Evolutionary conservation across 768 basidiomycete species (phyloP).

Genomic region (Cyclocybe aegerita): DNA sequence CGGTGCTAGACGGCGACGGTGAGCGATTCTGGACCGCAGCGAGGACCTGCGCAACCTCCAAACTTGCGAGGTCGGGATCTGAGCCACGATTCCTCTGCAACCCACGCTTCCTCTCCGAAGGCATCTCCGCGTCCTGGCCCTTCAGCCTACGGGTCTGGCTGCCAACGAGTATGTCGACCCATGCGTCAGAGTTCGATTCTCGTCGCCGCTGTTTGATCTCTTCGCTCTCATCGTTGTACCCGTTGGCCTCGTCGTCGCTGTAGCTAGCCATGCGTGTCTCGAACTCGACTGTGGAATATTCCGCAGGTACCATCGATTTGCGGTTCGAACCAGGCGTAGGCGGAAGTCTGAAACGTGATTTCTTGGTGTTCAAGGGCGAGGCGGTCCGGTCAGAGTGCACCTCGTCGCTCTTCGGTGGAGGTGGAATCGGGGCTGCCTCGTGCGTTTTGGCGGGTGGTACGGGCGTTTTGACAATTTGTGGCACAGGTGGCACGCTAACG

Average conservation of each 20-base stretch:
- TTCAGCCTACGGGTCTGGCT: slow-evolving; percentile 49
- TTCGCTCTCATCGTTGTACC: slow-evolving; percentile 33
- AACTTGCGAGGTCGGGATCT: slow-evolving; percentile 72
- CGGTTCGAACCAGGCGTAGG: slow-evolving; percentile 50
- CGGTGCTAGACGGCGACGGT: slow-evolving; percentile 32
- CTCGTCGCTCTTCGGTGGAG: slow-evolving; percentile 32
- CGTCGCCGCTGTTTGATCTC: slow-evolving; percentile 45
- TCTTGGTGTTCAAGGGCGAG: slow-evolving; percentile 33
- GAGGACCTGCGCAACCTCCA: slow-evolving; percentile 72
- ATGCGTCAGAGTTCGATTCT: slow-evolving; percentile 67
- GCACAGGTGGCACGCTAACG: slow-evolving; percentile 11
- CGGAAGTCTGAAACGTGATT: slow-evolving; percentile 60
- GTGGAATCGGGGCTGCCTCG: slow-evolving; percentile 19
- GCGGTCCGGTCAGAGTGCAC: slow-evolving; percentile 30
- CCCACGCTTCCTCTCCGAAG: slow-evolving; percentile 31
- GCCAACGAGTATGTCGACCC: slow-evolving; percentile 85
- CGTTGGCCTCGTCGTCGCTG: slow-evolving; percentile 45
- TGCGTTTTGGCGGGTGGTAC: slow-evolving; percentile 20
- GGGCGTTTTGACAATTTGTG: slow-evolving; percentile 16
- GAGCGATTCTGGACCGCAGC: slow-evolving; percentile 50
- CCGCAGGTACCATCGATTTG: slow-evolving; percentile 62
- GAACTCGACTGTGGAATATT: slow-evolving; percentile 81
- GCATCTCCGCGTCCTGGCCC: slow-evolving; percentile 50
- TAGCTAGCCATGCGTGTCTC: slow-evolving; percentile 76
- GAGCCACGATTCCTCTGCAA: slow-evolving; percentile 20